Conservation (phyloP, 768 basidiomycete species). For the Sarcomyxa edulis region DNA sequence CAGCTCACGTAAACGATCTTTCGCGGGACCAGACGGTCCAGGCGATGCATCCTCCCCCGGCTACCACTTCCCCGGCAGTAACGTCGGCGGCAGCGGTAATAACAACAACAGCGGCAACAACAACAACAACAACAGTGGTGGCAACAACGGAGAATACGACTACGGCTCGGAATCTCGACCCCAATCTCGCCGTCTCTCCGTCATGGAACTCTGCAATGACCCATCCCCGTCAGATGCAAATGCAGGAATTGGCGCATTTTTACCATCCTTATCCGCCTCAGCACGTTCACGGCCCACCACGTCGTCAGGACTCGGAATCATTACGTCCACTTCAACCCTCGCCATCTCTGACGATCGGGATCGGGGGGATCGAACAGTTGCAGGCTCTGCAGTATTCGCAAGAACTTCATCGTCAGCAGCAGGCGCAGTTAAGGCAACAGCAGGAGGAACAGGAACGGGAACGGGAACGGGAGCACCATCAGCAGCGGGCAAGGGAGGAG, state of each 20-base stretch:
- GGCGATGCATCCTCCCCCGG: conserved; percentile 19
- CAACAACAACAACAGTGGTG: conserved; percentile 12
- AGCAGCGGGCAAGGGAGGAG: too few species aligned
- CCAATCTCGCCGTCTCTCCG: conserved; percentile 73
- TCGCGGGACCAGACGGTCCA: conserved; percentile 50
- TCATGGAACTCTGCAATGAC: conserved; percentile 90
- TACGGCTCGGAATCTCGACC: conserved; percentile 74
- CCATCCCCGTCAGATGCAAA: conserved; percentile 8
- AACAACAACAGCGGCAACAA: conserved; percentile 4
- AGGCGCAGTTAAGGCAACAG: conserved; percentile 18
- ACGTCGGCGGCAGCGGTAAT: conserved; percentile 3
- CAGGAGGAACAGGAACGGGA: too few species aligned
- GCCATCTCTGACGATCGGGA: conserved; percentile 30
- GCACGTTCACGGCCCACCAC: conserved; percentile 33
- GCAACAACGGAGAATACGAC: conserved; percentile 43
- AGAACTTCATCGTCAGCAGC: conserved; percentile 27
- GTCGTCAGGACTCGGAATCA: conserved; percentile 43
- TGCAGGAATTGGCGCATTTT: conserved; percentile 29
- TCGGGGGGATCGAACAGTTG: conserved; percentile 16
- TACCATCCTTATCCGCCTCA: conserved; percentile 25
- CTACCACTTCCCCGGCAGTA: conserved; percentile 6
- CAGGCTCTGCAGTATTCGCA: conserved; percentile 19
- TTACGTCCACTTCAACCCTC: conserved; percentile 37
- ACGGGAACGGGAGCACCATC: too few species aligned
- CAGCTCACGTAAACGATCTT: conserved; percentile 61